These are phyloP conservation scores for Asterella californica DNA, from an alignment of 225 moss, liverwort and hornwort species.

Conservation along the genomic window DNA sequence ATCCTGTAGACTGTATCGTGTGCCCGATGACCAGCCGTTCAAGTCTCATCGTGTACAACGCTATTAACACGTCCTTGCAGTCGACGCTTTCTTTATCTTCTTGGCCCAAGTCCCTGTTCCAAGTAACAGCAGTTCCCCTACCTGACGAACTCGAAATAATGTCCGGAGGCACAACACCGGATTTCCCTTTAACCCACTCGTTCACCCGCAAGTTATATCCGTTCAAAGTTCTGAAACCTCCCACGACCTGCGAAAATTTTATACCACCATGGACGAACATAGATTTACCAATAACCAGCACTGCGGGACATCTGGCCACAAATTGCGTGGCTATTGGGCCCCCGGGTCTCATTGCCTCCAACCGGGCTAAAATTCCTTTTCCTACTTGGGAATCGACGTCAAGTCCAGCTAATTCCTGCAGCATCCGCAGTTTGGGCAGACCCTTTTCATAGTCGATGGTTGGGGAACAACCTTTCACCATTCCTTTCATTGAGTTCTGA, in stretches of 20 bases:
- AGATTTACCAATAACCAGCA: slow-evolving; percentile 23
- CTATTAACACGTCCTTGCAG: no score
- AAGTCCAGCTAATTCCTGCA: background rate
- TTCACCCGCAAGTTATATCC: background rate
- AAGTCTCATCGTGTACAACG: no score
- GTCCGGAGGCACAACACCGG: no score
- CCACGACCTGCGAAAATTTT: background rate
- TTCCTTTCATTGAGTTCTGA: background rate
- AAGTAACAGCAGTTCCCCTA: no score
- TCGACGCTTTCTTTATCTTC: no score
- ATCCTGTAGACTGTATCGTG: background rate
- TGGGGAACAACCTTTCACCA: background rate
- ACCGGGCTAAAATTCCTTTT: background rate
- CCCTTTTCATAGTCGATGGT: background rate
- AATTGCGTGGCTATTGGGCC: slow-evolving; percentile 24
- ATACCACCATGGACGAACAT: slow-evolving; percentile 34
- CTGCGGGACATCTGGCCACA: slow-evolving; percentile 5
- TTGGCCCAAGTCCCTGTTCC: no score
- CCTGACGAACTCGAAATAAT: no score
- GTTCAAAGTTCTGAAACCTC: background rate
- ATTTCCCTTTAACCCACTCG: background rate
- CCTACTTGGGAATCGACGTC: background rate
- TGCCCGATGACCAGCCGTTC: background rate
- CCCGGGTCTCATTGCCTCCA: slow-evolving; percentile 27
- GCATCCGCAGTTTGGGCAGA: background rate